Evolutionary conservation across 2,329 filamentous ascomycete genomes (phyloP), one percentile per base, ranked within the genome.

Genomic region (Colletotrichum gloeosporioides): DNA sequence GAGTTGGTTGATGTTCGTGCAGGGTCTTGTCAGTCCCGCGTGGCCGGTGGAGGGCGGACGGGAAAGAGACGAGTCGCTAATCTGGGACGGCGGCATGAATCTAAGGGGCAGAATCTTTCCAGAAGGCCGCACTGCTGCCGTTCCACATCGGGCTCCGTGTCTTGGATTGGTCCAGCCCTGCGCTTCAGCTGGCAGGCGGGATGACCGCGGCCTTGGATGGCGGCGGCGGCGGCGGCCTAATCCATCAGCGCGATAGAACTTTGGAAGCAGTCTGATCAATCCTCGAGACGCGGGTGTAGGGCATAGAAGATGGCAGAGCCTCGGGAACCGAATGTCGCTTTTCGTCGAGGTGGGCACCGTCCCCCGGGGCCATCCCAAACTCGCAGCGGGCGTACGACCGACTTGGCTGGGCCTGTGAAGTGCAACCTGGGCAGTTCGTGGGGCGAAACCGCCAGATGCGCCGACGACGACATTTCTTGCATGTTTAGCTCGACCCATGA

Each of bases 61-160:
- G 64, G 44, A 73, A 76, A 53, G 49, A 69, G 49, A 69, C 29
- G 29, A 76, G 65, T 76, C 70, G 71, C 74, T 74, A 76, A 76
- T 76, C 74, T 74, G 64, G 65, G 64, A 64, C 70, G 57, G 44
- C 44, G 44, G 70, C 63, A 59, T 71, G 63, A 73, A 68, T 68
- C 70, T 69, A 74, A 69, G 64, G 70, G 70, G 59, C 25, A 65
- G 71, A 69, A 76, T 76, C 65, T 65, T 74, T 76, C 74, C 65
- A 76, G 74, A 76, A 76, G 49, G 49, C 59, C 49, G 70, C 49
- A 53, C 65, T 73, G 31, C 69, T 73, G 39, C 12, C 32, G 59
- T 65, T 74, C 74, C 74, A 74, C 70, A 69, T 65, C 32, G 64
- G 44, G 59, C 64, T 74, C 61, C 22, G 65, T 74, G 74, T 76